These are phyloP conservation scores for Paramecium sonneborni DNA, from an alignment of 73 alveolate species.

Conservation along the genomic window DNA sequence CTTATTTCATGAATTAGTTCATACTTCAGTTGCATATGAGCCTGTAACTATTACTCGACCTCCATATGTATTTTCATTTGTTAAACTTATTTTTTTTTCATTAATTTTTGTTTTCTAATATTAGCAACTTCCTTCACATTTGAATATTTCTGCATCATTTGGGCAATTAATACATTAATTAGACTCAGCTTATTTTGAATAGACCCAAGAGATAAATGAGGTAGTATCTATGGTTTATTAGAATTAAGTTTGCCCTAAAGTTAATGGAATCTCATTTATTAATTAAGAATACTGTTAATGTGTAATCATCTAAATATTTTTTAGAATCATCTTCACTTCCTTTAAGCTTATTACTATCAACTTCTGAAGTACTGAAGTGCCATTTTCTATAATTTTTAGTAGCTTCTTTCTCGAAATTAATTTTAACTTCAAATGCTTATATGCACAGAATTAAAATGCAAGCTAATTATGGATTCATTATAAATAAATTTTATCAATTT, in stretches of 20 bases:
- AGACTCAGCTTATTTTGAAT: background rate
- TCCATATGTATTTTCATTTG: conserved; percentile 1
- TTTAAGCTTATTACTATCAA: background rate
- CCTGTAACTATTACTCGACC: conserved; percentile 1
- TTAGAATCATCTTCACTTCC: background rate
- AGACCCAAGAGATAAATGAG: conserved; percentile 26
- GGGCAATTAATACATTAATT: background rate
- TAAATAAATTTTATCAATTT: background rate
- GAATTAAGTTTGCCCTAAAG: background rate
- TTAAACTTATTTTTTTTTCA: background rate
- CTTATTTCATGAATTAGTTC: background rate
- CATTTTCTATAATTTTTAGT: background rate
- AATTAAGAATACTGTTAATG: background rate
- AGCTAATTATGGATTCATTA: background rate
- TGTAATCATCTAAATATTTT: conserved; percentile 1
- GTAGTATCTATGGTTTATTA: conserved; percentile 5
- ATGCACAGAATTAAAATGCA: background rate
- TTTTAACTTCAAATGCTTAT: background rate
- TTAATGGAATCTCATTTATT: conserved; percentile 5
- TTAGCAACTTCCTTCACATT: conserved; percentile 45
- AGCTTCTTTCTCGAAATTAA: background rate
- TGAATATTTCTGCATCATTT: background rate
- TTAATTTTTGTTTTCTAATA: background rate
- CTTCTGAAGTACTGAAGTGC: background rate
- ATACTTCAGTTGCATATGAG: conserved; percentile 2